Base-by-base conservation (phyloP, 2,329 filamentous ascomycete genomes). In the Trichoderma sp. region DNA sequence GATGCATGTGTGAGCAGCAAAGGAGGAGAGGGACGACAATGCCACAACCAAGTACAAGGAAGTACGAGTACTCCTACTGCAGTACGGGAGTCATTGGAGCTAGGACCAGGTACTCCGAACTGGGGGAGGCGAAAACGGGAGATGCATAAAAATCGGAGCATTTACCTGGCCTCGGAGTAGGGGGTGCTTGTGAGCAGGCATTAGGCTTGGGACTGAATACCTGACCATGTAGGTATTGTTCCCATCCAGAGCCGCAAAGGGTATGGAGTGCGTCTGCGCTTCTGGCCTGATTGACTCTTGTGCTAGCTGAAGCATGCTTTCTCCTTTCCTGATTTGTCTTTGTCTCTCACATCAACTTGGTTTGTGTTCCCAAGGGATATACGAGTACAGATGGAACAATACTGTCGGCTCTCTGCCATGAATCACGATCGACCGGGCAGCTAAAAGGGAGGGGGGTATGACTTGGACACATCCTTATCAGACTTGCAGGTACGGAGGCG, bases 401-500 rank as follows among this genome's bases (percentile, higher is more conserved):
- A n/a, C 34, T 50, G 57, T 62, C 57, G 57, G 66, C 57, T 53
- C 66, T 69, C 13, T 53, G 57, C 57, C 32, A 53, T 61, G 58
- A 69, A 69, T 62, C 57, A 69, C 67, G 55, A 69, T 69, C 55
- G 36, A 61, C 66, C 53, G 20, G 55, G 65, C 39, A 59, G 34
- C 65, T 34, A 58, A 30, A 34, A 53, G 61, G 61, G 34, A 36
- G 53, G 55, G 66, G 36, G 55, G 36, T 26, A 39, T 34, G 34
- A 28, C 55, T 59, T 68, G 55, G 55, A 34, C 34, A 57, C 50
- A 68, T 68, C 26, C 67, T 61, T 36, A 69, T 61, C 57, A 69
- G 57, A 50, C 67, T 69, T 28, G 67, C 67, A 53, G 67, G 57
- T 34, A 62, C 57, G 39, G 67, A 69, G 67, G 57, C 57, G 67